A percentile compares a stretch with the other conserved stretches of the same genome.
phyloP scores from a whole-genome alignment of 495 filamentous ascomycete genomes.

The Trichoderma gamsii region DNA sequence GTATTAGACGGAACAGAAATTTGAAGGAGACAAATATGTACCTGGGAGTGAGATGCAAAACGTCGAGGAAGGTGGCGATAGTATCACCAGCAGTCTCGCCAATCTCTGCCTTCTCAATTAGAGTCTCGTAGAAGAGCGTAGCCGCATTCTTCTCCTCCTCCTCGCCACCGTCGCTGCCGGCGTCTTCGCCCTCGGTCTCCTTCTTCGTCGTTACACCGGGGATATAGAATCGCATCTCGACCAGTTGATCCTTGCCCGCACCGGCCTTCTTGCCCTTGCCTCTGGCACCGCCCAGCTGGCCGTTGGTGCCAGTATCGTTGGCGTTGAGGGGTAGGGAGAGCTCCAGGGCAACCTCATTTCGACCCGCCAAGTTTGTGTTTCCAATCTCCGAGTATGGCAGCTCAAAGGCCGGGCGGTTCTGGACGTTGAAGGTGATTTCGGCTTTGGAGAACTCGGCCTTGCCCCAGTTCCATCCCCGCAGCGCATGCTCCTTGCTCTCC shows the following conservation, averaged over 20 bases:
- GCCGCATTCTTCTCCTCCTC: constrained; percentile 88
- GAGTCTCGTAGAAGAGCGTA: constrained; percentile 89
- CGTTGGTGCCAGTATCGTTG: constrained; percentile 62
- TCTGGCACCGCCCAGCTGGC: constrained; percentile 68
- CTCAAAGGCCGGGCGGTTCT: constrained; percentile 95
- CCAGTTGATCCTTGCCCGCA: constrained; percentile 82
- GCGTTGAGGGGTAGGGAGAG: constrained; percentile 67
- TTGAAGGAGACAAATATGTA: constrained; percentile 25
- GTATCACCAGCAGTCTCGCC: constrained; percentile 97
- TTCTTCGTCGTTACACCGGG: constrained; percentile 85
- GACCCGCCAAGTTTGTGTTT: constrained; percentile 95
- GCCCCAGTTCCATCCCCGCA: constrained; percentile 99
- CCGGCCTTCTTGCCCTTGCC: constrained; percentile 82
- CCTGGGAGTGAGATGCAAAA: constrained; percentile 95
- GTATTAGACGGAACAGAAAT: neutral
- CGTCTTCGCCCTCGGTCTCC: constrained; percentile 74
- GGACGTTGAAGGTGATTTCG: constrained; percentile 92
- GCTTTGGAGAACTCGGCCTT: constrained; percentile 95
- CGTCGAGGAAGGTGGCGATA: constrained; percentile 93
- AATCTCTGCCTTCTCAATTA: constrained; percentile 99
- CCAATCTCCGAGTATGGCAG: constrained; percentile 96
- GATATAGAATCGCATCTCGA: constrained; percentile 99
- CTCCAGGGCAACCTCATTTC: constrained; percentile 96
- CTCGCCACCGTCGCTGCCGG: constrained; percentile 58
- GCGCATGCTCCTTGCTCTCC: constrained; percentile 84